Evolutionary conservation across 2,329 filamentous ascomycete species (phyloP).

Genomic region (Talaromyces sp.): DNA sequence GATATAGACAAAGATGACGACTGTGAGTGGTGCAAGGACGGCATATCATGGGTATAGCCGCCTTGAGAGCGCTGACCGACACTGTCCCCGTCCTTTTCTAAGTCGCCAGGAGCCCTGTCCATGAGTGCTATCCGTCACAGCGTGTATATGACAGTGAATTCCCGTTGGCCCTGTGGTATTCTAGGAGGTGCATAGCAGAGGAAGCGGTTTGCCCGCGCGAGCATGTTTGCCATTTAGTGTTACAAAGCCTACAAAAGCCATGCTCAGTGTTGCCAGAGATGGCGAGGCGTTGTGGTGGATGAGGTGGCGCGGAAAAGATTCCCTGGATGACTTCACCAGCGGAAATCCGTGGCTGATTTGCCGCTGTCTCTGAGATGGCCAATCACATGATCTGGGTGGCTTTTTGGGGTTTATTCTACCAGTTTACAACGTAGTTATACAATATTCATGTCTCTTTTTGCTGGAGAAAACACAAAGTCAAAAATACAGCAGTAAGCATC

Average conservation of each 20-base stretch:
- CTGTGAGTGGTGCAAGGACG: conserved; percentile 10
- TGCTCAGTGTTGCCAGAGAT: neutral
- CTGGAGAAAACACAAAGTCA: neutral
- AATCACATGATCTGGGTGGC: neutral
- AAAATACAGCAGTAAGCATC: neutral
- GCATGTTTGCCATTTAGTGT: neutral
- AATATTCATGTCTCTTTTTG: neutral
- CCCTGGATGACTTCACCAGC: neutral
- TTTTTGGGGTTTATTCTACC: neutral
- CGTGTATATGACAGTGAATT: neutral
- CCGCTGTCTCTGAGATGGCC: neutral
- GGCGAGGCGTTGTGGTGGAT: neutral
- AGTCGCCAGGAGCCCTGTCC: conserved; percentile 30
- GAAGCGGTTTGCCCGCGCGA: neutral
- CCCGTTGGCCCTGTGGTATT: neutral
- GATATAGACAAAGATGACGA: conserved; percentile 18
- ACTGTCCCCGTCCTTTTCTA: conserved; percentile 31
- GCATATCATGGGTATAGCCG: conserved; percentile 12
- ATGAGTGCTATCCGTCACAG: conserved; percentile 16
- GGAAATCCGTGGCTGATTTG: neutral
- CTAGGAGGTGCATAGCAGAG: neutral
- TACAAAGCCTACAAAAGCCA: neutral
- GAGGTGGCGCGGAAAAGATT: neutral
- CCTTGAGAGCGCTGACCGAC: conserved; percentile 16
- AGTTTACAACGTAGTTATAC: neutral